Percentiles rank a stretch among this genome's conserved stretches.
These are phyloP conservation scores for Colletotrichum sojae DNA, from an alignment of 2,329 filamentous ascomycete genomes.

Conservation along the genomic window DNA sequence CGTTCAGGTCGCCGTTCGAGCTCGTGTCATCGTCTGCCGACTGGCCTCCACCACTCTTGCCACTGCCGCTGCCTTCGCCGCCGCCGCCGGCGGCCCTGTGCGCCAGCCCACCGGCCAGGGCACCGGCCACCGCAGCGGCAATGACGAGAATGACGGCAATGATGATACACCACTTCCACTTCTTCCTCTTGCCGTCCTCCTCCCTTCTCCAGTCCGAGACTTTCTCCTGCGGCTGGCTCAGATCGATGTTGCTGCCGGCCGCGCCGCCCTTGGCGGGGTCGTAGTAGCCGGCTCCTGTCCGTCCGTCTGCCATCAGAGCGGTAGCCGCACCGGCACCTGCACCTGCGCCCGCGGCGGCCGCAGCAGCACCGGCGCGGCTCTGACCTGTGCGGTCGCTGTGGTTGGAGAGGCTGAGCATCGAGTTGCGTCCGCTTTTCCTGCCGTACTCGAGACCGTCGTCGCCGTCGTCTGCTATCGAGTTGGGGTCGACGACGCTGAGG, in stretches of 20 bases:
- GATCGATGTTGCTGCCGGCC: slow-evolving; percentile 35
- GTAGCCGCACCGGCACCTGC: slow-evolving; percentile 61
- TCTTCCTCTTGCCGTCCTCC: slow-evolving; percentile 73
- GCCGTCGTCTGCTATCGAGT: slow-evolving; percentile 87
- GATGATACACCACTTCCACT: slow-evolving; percentile 79
- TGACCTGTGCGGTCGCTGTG: slow-evolving; percentile 51
- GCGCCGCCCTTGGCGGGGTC: slow-evolving; percentile 62
- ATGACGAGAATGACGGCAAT: slow-evolving; percentile 75
- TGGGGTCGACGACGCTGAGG: slow-evolving; percentile 78
- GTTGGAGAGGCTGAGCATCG: slow-evolving; percentile 71
- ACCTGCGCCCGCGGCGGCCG: slow-evolving; percentile 61
- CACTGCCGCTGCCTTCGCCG: slow-evolving; percentile 43
- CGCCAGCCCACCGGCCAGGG: slow-evolving; percentile 80
- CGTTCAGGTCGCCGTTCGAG: slow-evolving; percentile 78
- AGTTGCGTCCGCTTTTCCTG: slow-evolving; percentile 62
- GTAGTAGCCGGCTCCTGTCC: slow-evolving; percentile 64
- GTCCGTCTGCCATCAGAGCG: slow-evolving; percentile 47
- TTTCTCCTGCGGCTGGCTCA: slow-evolving; percentile 68
- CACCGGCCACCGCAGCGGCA: slow-evolving; percentile 77
- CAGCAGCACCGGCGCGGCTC: slow-evolving; percentile 47
- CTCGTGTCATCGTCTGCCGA: slow-evolving; percentile 72
- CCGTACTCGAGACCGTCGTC: slow-evolving; percentile 82
- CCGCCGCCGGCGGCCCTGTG: slow-evolving; percentile 63
- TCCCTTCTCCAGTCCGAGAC: slow-evolving; percentile 72
- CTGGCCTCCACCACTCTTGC: slow-evolving; percentile 53